Percentiles rank a stretch among this genome's conserved stretches.
These are phyloP conservation scores for Parathielavia hyrcaniae DNA, from an alignment of 495 filamentous ascomycete species.

Conservation along the genomic window DNA sequence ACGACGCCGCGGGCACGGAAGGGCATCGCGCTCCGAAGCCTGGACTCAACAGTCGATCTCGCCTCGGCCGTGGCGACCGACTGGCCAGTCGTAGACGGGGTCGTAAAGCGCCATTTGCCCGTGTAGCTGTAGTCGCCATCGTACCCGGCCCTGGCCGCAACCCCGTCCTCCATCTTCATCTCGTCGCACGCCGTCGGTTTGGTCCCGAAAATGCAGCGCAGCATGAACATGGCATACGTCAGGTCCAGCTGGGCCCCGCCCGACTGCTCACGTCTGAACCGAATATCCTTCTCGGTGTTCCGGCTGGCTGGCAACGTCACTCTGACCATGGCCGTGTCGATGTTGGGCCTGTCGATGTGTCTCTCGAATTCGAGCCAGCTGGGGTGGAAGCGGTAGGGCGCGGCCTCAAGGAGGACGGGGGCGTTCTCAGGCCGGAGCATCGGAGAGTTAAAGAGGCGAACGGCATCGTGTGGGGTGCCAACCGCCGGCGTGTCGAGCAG, in stretches of 20 bases:
- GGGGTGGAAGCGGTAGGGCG: conserved; percentile 53
- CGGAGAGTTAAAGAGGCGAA: conserved; percentile 38
- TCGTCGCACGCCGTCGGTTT: conserved; percentile 38
- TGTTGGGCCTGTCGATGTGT: conserved; percentile 35
- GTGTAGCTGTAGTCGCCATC: background rate
- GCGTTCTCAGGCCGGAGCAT: conserved; percentile 24
- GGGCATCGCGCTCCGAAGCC: too few relatives aligned
- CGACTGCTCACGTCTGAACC: conserved; percentile 46
- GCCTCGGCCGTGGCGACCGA: background rate
- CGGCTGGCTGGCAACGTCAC: conserved; percentile 23
- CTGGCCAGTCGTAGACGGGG: too few relatives aligned
- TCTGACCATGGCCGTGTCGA: conserved; percentile 33
- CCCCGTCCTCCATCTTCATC: background rate
- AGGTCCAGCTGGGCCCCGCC: conserved; percentile 58
- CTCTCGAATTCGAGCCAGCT: conserved; percentile 47
- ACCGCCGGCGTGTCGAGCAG: conserved; percentile 53
- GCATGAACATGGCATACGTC: conserved; percentile 43
- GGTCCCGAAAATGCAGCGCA: conserved; percentile 38
- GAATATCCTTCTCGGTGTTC: background rate
- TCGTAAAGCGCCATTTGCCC: background rate
- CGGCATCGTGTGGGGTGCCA: conserved; percentile 46
- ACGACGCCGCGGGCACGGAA: background rate
- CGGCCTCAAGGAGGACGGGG: conserved; percentile 54
- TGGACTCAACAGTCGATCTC: too few relatives aligned
- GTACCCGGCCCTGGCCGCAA: background rate